Evolutionary conservation across 176 grass and related monocot genomes (phyloP).

Genomic region (Hsuehochloa calcarea): DNA sequence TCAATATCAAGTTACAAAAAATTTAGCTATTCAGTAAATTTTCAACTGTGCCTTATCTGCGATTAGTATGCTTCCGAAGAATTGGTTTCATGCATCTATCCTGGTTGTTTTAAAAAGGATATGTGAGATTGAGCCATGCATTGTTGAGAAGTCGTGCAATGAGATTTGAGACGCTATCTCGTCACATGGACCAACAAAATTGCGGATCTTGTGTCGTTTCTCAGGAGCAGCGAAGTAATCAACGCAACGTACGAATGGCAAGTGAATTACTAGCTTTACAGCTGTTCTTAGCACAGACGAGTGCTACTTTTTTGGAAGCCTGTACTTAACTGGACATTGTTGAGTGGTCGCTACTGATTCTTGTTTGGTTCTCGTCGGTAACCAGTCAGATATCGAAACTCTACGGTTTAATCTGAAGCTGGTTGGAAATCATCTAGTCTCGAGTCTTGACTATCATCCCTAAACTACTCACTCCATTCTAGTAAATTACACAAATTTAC

Average conservation of each 20-base stretch:
- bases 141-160: neutral
- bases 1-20: neutral
- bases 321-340: neutral
- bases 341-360: neutral
- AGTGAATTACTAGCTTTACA: neutral
- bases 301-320: neutral
- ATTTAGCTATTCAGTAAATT: neutral
- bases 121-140: neutral
- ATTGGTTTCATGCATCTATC: neutral
- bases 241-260: neutral
- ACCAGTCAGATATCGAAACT: neutral
- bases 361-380: neutral
- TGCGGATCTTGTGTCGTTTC: neutral
- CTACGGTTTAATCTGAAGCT: neutral
- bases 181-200: neutral
- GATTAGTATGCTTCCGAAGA: neutral
- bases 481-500: too few relatives aligned
- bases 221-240: neutral
- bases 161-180: too few relatives aligned
- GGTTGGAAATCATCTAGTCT: neutral
- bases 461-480: neutral
- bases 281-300: neutral
- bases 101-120: neutral
- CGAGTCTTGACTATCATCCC: neutral
- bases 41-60: neutral